phyloP scores from a whole-genome alignment of 2,329 filamentous ascomycete genomes.

The Phoma sp. region DNA sequence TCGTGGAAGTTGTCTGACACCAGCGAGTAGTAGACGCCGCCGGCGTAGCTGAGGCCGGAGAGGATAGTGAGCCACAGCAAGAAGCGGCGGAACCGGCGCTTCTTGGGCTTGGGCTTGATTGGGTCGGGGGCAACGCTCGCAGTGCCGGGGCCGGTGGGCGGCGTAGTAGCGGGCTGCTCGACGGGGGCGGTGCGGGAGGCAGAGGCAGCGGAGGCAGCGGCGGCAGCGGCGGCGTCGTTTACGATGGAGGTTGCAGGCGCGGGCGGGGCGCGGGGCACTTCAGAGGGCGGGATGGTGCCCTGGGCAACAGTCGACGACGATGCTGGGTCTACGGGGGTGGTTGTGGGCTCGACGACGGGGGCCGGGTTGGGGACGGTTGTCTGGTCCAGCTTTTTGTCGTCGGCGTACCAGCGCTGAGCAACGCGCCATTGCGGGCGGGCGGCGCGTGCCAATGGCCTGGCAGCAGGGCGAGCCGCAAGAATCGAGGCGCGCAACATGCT shows the following conservation, averaged over 20 bases:
- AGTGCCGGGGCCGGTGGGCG: slow-evolving; percentile 51
- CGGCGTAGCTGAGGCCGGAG: slow-evolving; percentile 78
- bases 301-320: slow-evolving; percentile 30
- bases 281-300: slow-evolving; percentile 56
- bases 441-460: slow-evolving; percentile 39
- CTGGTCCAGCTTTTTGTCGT: slow-evolving; percentile 52
- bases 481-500: slow-evolving; percentile 64
- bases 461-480: slow-evolving; percentile 55
- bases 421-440: slow-evolving; percentile 46
- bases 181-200: slow-evolving; percentile 44
- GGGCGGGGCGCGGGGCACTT: slow-evolving; percentile 55
- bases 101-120: slow-evolving; percentile 59
- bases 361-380: slow-evolving; percentile 45
- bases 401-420: slow-evolving; percentile 58
- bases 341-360: slow-evolving; percentile 46
- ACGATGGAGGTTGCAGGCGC: slow-evolving; percentile 49
- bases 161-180: slow-evolving; percentile 41
- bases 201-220: not conserved
- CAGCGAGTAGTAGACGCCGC: slow-evolving; percentile 90
- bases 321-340: slow-evolving; percentile 40
- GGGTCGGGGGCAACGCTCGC: slow-evolving; percentile 51
- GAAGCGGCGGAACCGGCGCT: slow-evolving; percentile 76
- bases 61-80: slow-evolving; percentile 78
- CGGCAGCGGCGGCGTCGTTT: slow-evolving; percentile 1
- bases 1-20: slow-evolving; percentile 98